Evolutionary conservation across 2,329 filamentous ascomycete species (phyloP), one percentile per base, ranked within the genome.

Genomic region (Cordyceps pruinosa): DNA sequence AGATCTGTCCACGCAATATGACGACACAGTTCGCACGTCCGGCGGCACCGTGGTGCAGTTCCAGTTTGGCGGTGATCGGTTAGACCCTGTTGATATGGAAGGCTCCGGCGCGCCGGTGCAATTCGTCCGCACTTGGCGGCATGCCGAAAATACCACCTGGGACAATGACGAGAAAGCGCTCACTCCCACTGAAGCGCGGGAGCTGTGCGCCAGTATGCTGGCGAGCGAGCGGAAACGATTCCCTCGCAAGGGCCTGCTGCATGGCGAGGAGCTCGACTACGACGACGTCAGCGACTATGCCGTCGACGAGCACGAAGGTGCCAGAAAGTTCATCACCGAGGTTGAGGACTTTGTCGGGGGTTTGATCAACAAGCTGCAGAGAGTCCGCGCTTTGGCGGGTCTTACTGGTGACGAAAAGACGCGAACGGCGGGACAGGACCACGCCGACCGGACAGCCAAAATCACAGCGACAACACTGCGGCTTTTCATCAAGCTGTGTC

Each of bases 1-100:
- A 69, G 94, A 99, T 77, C 76, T 97, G 3, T 96, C 92, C 1
- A 90, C 89, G 1, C 85, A 91, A 65, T 99, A 99, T 66, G 94
- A 99, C 66, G 84, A 95, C 66, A 99, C 94, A 0, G 93, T 99
- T 1, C 85, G 94, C 57, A 97, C 93, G 28, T 97, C 92, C 0
- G 87, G 87, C 2, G 89, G 89, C 8, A 86, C 86, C 32, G 88
- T 99, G 60, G 91, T 99, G 2, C 94, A 99, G 69, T 97, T 99
- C 74, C 91, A 96, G 68, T 99, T 96, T 66, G 94, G 94, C 69
- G 94, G 94, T 32, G 94, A 99, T 67, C 92, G 93, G 61, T 78
- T 99, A 32, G 94, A 99, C 70, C 94, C 94, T 1, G 88, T 97
- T 21, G 92, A 97, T 68, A 99, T 99, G 93, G 94, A 99, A 71